Base-by-base conservation (phyloP, 495 filamentous ascomycete species). In the Geopyxis carbonaria region DNA sequence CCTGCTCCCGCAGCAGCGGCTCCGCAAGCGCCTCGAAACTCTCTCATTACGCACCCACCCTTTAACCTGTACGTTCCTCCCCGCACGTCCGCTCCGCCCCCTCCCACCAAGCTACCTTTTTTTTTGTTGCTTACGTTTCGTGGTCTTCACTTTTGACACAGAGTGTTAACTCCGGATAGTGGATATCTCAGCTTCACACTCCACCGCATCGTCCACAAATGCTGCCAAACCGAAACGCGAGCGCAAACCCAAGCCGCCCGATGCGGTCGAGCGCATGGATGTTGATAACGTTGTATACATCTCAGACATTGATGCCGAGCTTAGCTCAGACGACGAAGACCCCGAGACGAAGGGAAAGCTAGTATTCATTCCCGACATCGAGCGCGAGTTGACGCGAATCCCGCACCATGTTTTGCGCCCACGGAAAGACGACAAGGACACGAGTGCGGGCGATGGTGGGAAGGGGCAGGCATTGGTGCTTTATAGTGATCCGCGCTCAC, bases 261-360 rank as follows among this genome's bases (percentile, higher is more conserved):
- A 56, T 58, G n/a, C 59, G 67, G 42, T 38, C 8, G 76, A 86
- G 47, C 45, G 57, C 24, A 92, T 97, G 89, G 68, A 80, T 35
- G 59, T 95, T 37, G 89, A 97, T 61, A 76, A 93, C 57, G 77
- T 85, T 41, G 70, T 93, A 37, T 97, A 85, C 64, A 84, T 97
- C 53, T 52, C 62, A 18, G 70, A 75, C 15, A 48, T 55, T 30
- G 57, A 59, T 22, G 9, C 14, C 34, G 10, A 18, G 11, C 6
- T 6, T 21, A 10, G 11, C 5, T 37, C 34, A 7, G 14, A 19
- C 38, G 63, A 57, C 0, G 54, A 64, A 11, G 47, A 59, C 4
- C 60, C 60, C 31, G 47, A 43, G n/a, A 28, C 18, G n/a, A 28
- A 18, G 36, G 61, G 61, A 38, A 66, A 61, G 36, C 61, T 91